phyloP scores from a whole-genome alignment of 1,284 basidiomycete genomes.

The Cutaneotrichosporon sp. region DNA sequence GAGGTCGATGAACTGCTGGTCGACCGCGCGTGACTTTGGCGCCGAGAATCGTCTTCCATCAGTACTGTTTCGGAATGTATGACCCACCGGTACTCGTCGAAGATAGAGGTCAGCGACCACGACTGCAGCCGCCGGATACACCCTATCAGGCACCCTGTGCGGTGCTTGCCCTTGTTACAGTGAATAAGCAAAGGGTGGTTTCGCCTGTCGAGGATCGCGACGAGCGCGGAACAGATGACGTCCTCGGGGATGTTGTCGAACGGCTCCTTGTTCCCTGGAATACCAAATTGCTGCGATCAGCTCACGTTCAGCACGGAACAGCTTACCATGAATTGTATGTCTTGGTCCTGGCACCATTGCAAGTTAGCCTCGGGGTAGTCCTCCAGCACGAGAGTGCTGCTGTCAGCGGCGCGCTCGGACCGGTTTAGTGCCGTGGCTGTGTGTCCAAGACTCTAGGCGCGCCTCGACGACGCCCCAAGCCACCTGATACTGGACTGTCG shows the following conservation, averaged over 20 bases:
- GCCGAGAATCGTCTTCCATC: constrained; percentile 44
- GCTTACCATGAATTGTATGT: constrained; percentile 44
- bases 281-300: constrained; percentile 51
- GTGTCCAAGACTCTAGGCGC: no score
- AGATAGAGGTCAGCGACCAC: constrained; percentile 54
- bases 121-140: constrained; percentile 54
- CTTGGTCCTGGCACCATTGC: constrained; percentile 47
- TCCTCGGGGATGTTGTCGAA: constrained; percentile 54
- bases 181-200: constrained; percentile 57
- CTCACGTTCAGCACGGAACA: not conserved
- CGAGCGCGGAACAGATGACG: constrained; percentile 53
- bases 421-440: no score
- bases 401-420: constrained; percentile 1
- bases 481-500: not conserved
- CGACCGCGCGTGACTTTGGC: constrained; percentile 53
- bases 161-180: constrained; percentile 59
- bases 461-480: not conserved
- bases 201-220: constrained; percentile 52
- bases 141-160: constrained; percentile 56
- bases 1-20: constrained; percentile 56
- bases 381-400: constrained; percentile 51
- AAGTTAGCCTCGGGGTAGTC: constrained; percentile 54
- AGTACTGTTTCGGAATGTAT: no score
- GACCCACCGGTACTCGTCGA: constrained; percentile 52
- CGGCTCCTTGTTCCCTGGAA: constrained; percentile 55